phyloP scores from a whole-genome alignment of 2,329 filamentous ascomycete genomes.

The Orbilia oligospora region DNA sequence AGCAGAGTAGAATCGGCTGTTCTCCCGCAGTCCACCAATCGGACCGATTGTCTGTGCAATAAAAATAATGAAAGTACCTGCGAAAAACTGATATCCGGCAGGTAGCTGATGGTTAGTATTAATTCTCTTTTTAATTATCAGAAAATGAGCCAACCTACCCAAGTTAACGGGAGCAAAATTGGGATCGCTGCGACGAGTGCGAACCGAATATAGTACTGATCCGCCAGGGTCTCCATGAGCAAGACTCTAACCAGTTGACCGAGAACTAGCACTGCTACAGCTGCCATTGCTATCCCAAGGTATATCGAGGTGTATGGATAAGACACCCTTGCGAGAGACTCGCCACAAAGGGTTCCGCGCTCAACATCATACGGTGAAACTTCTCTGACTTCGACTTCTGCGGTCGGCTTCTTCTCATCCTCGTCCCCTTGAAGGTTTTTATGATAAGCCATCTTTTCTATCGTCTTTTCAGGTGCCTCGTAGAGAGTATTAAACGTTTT shows the following conservation, averaged over 20 bases:
- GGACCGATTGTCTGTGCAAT: conserved; percentile 70
- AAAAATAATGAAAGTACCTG: conserved; percentile 44
- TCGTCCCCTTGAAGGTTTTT: conserved; percentile 30
- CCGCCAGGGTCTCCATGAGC: conserved; percentile 32
- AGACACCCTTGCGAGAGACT: conserved; percentile 32
- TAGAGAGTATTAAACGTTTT: conserved; percentile 44
- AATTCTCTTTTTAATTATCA: no score
- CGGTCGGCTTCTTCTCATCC: conserved; percentile 1
- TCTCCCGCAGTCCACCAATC: conserved; percentile 68
- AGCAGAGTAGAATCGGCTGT: conserved; percentile 69
- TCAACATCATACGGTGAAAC: conserved; percentile 46
- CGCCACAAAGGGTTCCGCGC: conserved; percentile 29
- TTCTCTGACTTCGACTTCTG: conserved; percentile 13
- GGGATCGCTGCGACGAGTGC: conserved; percentile 35
- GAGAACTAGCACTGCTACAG: conserved; percentile 36
- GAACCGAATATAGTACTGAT: conserved; percentile 33
- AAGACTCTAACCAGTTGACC: conserved; percentile 42
- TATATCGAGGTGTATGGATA: conserved; percentile 47
- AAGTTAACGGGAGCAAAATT: conserved; percentile 46
- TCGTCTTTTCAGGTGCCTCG: conserved; percentile 41
- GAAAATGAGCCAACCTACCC: conserved; percentile 36
- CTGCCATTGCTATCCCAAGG: conserved; percentile 44
- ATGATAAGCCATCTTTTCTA: conserved; percentile 46
- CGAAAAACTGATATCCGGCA: conserved; percentile 56
- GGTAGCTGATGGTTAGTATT: no score